Percentiles rank a stretch among this genome's conserved stretches.
These are phyloP conservation scores for Reutealis trisperma DNA, from an alignment of 345 rosid genomes.

Conservation along the genomic window DNA sequence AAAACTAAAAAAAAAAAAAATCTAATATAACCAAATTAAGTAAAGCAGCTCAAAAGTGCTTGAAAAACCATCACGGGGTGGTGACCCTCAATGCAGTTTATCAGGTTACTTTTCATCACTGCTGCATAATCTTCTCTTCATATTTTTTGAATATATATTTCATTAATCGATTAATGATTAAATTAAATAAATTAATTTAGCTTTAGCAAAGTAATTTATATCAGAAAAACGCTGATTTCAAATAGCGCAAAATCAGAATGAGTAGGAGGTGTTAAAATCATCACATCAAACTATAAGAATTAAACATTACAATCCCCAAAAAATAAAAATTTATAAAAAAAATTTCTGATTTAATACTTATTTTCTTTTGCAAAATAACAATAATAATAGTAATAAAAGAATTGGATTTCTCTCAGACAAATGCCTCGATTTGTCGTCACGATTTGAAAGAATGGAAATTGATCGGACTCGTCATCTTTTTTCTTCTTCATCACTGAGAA, in stretches of 20 bases:
- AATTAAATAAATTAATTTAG: too few species aligned
- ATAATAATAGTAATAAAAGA: not conserved
- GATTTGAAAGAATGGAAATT: conserved; percentile 39
- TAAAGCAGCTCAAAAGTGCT: conserved; percentile 40
- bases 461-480: conserved; percentile 58
- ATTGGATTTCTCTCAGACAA: conserved; percentile 55
- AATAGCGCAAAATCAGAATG: conserved; percentile 37
- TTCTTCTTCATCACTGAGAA: conserved; percentile 44
- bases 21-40: not conserved
- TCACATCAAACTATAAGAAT: conserved; percentile 11
- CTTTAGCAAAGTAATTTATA: too few species aligned
- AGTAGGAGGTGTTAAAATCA: conserved; percentile 41
- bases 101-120: conserved; percentile 28
- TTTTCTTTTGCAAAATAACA: not conserved
- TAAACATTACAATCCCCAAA: not conserved
- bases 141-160: too few species aligned
- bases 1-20: too few species aligned
- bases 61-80: conserved; percentile 28
- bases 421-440: conserved; percentile 67
- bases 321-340: too few species aligned
- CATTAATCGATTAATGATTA: too few species aligned
- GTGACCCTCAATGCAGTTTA: conserved; percentile 14
- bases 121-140: conserved; percentile 7
- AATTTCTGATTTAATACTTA: too few species aligned
- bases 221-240: too few species aligned